Percentiles rank a stretch among this genome's conserved stretches.
Evolutionary conservation across 495 filamentous ascomycete genomes (phyloP).

Genomic region (Staphylotrichum tortipilum): DNA sequence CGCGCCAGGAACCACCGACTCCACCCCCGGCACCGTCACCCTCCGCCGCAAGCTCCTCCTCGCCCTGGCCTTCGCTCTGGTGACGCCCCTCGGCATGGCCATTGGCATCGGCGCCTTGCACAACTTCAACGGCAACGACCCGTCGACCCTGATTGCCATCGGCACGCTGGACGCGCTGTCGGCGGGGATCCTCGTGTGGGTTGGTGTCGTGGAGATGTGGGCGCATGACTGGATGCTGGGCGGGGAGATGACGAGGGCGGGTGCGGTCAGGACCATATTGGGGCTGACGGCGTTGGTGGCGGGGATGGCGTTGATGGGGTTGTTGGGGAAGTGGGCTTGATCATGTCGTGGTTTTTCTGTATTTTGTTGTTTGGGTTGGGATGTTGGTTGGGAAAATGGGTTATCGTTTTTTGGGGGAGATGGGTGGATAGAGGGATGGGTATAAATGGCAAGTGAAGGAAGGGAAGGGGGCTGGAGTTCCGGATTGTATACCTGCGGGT

Average conservation of each 20-base stretch:
- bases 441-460: too few relatives aligned
- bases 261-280: slow-evolving; percentile 15
- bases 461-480: too few relatives aligned
- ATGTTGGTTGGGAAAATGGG: too few relatives aligned
- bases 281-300: slow-evolving; percentile 15
- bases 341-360: too few relatives aligned
- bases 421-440: too few relatives aligned
- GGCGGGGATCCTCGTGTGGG: slow-evolving; percentile 53
- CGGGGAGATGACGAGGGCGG: slow-evolving; percentile 19
- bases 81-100: slow-evolving; percentile 51
- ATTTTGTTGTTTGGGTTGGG: too few relatives aligned
- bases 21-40: neutral
- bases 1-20: neutral
- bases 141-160: slow-evolving; percentile 45
- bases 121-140: slow-evolving; percentile 49
- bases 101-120: slow-evolving; percentile 48
- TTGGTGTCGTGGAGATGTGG: slow-evolving; percentile 53
- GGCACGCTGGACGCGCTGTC: slow-evolving; percentile 50
- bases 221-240: slow-evolving; percentile 45
- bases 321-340: slow-evolving; percentile 30
- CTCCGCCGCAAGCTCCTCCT: slow-evolving; percentile 35
- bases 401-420: too few relatives aligned
- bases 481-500: too few relatives aligned
- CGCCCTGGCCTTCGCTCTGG: slow-evolving; percentile 43
- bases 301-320: slow-evolving; percentile 25